These are phyloP conservation scores for Ambrosia hybrid DNA, from an alignment of 140 eudicot species.

Conservation along the genomic window DNA sequence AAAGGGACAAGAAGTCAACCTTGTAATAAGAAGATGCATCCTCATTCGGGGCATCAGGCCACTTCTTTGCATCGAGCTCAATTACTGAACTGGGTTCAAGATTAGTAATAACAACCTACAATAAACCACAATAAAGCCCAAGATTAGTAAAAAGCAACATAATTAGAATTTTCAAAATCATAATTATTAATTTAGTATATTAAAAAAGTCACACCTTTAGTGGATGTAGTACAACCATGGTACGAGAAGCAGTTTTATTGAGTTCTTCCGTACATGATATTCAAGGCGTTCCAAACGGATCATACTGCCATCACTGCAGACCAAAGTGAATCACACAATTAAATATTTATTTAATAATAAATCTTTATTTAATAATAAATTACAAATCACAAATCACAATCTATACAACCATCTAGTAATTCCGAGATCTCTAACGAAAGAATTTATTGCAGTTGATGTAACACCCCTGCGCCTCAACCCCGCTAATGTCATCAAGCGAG, in stretches of 20 bases:
- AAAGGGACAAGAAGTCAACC: conserved; percentile 36
- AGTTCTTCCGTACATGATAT: conserved; percentile 90
- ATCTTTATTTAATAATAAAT: background rate
- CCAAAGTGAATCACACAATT: conserved; percentile 5
- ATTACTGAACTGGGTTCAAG: conserved; percentile 62
- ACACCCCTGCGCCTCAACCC: conserved; percentile 96
- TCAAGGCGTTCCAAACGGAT: conserved; percentile 81
- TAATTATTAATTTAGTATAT: background rate
- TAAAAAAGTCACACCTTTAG: conserved; percentile 60
- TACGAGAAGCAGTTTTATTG: conserved; percentile 83
- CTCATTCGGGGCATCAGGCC: conserved; percentile 94
- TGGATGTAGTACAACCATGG: conserved; percentile 89
- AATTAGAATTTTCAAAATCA: background rate
- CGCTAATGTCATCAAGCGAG: conserved; percentile 95
- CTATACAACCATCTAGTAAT: conserved; percentile 79
- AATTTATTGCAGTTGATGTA: conserved; percentile 76
- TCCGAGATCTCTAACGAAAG: conserved; percentile 91
- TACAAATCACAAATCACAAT: background rate
- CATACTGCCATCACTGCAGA: conserved; percentile 79
- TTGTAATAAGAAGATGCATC: conserved; percentile 78
- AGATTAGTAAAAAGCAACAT: conserved; percentile 9
- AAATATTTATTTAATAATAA: background rate
- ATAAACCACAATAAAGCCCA: conserved; percentile 1
- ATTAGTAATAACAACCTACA: conserved; percentile 88
- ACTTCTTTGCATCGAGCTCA: conserved; percentile 93